Percentiles rank a stretch among this genome's conserved stretches.
phyloP scores from a whole-genome alignment of 495 filamentous ascomycete species.

The Talaromyces ruber region DNA sequence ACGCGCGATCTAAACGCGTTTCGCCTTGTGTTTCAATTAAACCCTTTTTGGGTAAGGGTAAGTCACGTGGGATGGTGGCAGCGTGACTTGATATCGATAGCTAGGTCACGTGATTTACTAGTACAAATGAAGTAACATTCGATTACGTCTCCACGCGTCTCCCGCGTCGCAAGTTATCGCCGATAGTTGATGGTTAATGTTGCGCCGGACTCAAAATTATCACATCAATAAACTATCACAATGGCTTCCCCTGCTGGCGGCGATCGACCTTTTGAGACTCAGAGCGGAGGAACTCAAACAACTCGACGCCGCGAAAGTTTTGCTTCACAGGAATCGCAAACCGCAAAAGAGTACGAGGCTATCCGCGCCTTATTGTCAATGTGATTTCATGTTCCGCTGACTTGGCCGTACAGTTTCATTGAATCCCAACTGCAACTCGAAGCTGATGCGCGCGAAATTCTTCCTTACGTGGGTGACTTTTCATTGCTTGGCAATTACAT shows the following conservation, averaged over 20 bases:
- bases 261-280: neutral
- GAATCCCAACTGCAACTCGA: constrained; percentile 83
- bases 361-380: neutral
- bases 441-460: constrained; percentile 84
- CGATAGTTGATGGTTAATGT: neutral
- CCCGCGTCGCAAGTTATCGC: neutral
- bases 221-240: neutral
- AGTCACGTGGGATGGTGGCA: neutral
- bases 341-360: constrained; percentile 66
- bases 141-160: neutral
- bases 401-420: constrained; percentile 55
- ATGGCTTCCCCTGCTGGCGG: neutral
- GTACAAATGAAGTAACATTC: neutral
- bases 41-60: neutral
- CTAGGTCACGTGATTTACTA: neutral
- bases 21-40: constrained; percentile 1
- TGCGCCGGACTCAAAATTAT: neutral
- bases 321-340: constrained; percentile 67
- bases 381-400: neutral
- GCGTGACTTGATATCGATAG: neutral
- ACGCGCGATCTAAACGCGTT: neutral
- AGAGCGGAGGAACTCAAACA: constrained; percentile 6
- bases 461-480: constrained; percentile 65
- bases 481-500: neutral
- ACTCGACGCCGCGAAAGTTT: constrained; percentile 42